Evolutionary conservation across 2,329 filamentous ascomycete genomes (phyloP).

Genomic region (Huntiella decipiens): DNA sequence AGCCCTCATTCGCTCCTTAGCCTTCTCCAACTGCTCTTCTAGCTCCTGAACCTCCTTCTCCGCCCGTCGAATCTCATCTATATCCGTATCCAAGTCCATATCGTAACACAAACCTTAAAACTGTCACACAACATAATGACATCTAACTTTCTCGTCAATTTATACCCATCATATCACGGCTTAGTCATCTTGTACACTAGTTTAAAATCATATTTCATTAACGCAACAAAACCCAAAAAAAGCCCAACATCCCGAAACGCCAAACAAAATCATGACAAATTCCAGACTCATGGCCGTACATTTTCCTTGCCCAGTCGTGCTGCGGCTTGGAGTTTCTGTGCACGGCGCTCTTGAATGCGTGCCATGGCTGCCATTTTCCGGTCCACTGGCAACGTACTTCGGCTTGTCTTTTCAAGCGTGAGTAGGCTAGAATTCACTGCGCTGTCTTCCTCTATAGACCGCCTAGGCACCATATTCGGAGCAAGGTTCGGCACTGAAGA

Average conservation of each 20-base stretch:
- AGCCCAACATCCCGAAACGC: neutral
- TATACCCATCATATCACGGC: too few species aligned
- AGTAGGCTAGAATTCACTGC: slow-evolving; percentile 18
- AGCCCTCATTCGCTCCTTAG: neutral
- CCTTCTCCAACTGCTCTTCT: slow-evolving; percentile 3
- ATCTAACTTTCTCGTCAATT: too few species aligned
- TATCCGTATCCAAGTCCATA: neutral
- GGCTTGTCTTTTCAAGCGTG: slow-evolving; percentile 22
- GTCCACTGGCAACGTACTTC: slow-evolving; percentile 27
- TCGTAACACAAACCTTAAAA: neutral
- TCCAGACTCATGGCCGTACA: slow-evolving; percentile 19
- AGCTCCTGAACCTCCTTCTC: slow-evolving; percentile 7
- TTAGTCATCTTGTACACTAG: too few species aligned
- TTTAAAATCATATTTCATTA: too few species aligned
- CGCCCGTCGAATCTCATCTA: neutral
- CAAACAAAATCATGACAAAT: slow-evolving; percentile 1
- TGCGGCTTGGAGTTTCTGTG: slow-evolving; percentile 25
- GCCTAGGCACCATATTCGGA: too few species aligned
- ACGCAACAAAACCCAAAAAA: too few species aligned
- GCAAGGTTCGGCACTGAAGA: too few species aligned
- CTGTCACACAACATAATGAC: slow-evolving; percentile 12
- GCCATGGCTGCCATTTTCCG: slow-evolving; percentile 35
- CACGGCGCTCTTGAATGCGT: slow-evolving; percentile 32
- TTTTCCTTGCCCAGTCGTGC: slow-evolving; percentile 30
- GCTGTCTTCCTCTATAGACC: neutral